Conservation (phyloP, 257 asterid species). For the Eucommia ulmoides region DNA sequence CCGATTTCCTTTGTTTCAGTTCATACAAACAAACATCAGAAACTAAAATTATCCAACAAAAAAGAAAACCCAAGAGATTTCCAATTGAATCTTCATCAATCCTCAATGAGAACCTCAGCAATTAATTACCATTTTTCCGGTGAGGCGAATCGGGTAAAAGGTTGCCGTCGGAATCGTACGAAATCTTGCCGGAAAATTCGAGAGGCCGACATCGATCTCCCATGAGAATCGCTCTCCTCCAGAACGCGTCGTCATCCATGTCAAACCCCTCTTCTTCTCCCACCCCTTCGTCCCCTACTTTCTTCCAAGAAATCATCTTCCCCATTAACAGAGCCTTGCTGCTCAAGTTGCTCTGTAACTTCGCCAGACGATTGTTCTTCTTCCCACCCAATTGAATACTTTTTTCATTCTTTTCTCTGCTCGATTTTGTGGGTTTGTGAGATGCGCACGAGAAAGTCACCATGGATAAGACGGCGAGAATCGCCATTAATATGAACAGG, state of each 20-base stretch:
- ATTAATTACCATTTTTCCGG: not conserved
- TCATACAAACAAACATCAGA: no score
- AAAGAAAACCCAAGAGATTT: no score
- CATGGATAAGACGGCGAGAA: constrained; percentile 18
- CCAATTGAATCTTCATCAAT: no score
- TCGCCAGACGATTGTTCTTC: constrained; percentile 11
- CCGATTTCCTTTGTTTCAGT: no score
- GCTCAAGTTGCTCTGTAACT: constrained; percentile 36
- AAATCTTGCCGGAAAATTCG: constrained; percentile 64
- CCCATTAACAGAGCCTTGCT: constrained; percentile 42
- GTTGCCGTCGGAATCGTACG: constrained; percentile 62
- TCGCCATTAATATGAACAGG: no score
- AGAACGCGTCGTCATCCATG: constrained; percentile 30
- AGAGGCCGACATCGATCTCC: constrained; percentile 74
- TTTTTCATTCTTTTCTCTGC: constrained; percentile 3
- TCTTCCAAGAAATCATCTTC: constrained; percentile 60
- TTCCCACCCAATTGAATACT: constrained; percentile 34
- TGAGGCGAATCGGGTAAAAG: constrained; percentile 25
- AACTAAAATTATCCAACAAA: no score
- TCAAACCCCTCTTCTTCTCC: constrained; percentile 11
- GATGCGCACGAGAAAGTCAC: constrained; percentile 39
- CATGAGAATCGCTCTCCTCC: constrained; percentile 69
- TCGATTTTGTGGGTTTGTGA: constrained; percentile 10
- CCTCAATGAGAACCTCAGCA: no score
- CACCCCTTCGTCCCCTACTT: constrained; percentile 20